Conservation (phyloP, 2,329 filamentous ascomycete species). For the Didymella glomerata region DNA sequence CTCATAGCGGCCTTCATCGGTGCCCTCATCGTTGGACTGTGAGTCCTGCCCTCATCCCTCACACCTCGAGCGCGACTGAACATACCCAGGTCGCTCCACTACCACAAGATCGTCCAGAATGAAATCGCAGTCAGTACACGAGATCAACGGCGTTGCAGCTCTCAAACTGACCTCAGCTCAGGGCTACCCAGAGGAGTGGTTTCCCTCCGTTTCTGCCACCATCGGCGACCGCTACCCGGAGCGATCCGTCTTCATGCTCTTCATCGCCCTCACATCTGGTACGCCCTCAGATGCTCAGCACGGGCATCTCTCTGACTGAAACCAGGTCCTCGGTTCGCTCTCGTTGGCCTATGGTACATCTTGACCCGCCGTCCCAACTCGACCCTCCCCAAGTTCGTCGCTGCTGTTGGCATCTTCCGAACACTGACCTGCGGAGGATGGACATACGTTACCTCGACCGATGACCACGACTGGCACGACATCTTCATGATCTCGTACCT, state of each 20-base stretch:
- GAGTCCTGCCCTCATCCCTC: constrained; percentile 22
- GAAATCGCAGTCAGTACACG: constrained; percentile 74
- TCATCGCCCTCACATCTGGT: constrained; percentile 95
- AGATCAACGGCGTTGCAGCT: background rate
- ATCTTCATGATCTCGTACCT: constrained; percentile 99
- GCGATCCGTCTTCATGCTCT: constrained; percentile 94
- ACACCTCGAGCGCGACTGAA: constrained; percentile 33
- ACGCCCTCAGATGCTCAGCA: constrained; percentile 28
- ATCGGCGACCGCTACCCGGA: constrained; percentile 98
- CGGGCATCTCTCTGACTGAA: constrained; percentile 19
- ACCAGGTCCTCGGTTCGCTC: constrained; percentile 85
- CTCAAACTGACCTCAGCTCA: constrained; percentile 33
- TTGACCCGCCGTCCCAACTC: constrained; percentile 80
- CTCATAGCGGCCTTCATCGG: constrained; percentile 79
- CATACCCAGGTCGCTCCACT: constrained; percentile 74
- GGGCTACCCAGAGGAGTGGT: constrained; percentile 83
- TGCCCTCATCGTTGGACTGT: constrained; percentile 78
- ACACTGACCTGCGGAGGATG: constrained; percentile 95
- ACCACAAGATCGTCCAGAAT: constrained; percentile 96
- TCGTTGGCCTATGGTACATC: constrained; percentile 92
- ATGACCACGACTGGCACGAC: constrained; percentile 98
- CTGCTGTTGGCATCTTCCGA: constrained; percentile 80
- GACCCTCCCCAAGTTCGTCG: constrained; percentile 81
- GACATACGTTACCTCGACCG: constrained; percentile 98
- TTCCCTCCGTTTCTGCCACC: constrained; percentile 92